Evolutionary conservation across 2,329 filamentous ascomycete species (phyloP), one percentile per base, ranked within the genome.

Genomic region (Fusarium sp.): DNA sequence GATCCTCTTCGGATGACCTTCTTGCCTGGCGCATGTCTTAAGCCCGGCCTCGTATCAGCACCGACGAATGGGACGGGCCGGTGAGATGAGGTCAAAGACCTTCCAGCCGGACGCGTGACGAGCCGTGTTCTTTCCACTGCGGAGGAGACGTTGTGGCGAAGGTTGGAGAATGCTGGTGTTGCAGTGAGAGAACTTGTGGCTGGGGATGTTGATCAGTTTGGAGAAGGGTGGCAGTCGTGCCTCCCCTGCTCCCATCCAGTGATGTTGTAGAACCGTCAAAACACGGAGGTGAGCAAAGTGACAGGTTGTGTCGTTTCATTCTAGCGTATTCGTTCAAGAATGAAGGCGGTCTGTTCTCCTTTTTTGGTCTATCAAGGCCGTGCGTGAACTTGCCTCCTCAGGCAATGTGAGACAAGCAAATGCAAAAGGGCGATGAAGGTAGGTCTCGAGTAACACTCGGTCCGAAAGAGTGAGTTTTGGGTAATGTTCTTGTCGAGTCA

Each of bases 21-120:
- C 33, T 58, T 71, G 53, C 56, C 65, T 60, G 67, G 72, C 62
- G 65, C 64, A 64, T 76, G 66, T 72, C 65, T 77, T 55, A 71
- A 65, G 63, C 67, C 64, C 48, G 66, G 60, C 50, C 75, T 76
- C 73, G 75, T 76, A 77, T 75, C 65, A 60, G 42, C 10, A 61
- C 31, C 47, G 64, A 62, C 70, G 72, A 77, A 77, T 77, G 64
- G 70, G 57, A 68, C 56, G 63, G 61, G 53, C 66, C 65, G 75
- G 51, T 38, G 50, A 64, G 54, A 58, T 65, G 57, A 61, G 61
- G 38, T 44, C 33, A 47, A 50, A 45, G 36, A 61, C 48, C 63
- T 31, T 39, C 47, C 41, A 56, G 33, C 47, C 62, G 71, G 54
- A 68, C 70, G 59, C 74, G 65, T 76, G 70, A 75, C 70, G 70